Evolutionary conservation across 306 rosid genomes (phyloP), one percentile per base, ranked within the genome.

Genomic region (Trichosanthes truncata): DNA sequence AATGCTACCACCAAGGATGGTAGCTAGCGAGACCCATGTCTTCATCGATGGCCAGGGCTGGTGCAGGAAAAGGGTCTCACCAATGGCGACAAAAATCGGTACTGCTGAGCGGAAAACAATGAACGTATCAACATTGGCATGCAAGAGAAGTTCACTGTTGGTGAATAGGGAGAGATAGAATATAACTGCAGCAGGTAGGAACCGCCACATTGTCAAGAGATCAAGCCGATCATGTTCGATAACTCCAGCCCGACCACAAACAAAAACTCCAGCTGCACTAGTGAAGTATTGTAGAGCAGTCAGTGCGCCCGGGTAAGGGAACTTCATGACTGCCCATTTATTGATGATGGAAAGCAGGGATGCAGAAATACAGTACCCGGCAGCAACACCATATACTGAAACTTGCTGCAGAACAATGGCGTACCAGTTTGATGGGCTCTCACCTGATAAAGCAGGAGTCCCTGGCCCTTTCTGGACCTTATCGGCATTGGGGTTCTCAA

Each of bases 251-350:
- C 82, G 52, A 9, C 93, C 94, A 56, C 85, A 91, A 10, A 91
- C 4, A 26, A 91, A 68, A 57, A 93, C 97, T 14, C 97, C 97
- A 0, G 90, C 84, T 0, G 90, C 97, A 75, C 97, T 93, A 25
- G 96, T 91, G 85, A 93, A 89, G 87, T 93, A 91, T 87, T 93
- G 96, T 29, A 91, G 66, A 12, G 97, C 97, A 18, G 96, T 93
- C 21, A 93, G 85, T 1, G 97, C 96, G 0, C 97, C 97, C 0
- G 97, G 97, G 81, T 93, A 93, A 65, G 97, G 97, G 82, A 93
- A 93, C 83, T 91, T 91, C 94, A 91, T 88, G 29, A 93, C 84
- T 67, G 97, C 97, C 97, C 96, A 93, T 91, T 93, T 93, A 86
- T 91, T 93, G 78, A 93, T 93, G 60, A 93, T 91, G 43, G 97